Conservation (phyloP, 225 moss, liverwort and hornwort species). For the Thuidium tamariscinum region DNA sequence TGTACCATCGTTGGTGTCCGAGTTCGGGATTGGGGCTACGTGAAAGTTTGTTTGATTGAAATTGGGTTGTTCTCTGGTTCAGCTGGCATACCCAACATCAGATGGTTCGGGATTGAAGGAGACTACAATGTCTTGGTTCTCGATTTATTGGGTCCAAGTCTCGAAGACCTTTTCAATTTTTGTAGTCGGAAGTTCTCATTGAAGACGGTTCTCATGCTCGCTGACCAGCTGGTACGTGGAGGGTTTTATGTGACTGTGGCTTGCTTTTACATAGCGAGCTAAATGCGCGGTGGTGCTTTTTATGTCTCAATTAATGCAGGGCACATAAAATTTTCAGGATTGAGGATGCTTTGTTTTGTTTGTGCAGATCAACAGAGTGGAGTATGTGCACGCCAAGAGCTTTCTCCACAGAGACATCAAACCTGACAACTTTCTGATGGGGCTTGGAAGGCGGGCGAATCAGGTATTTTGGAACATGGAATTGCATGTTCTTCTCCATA, state of each 20-base stretch:
- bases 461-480: slow-evolving; percentile 35
- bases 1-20: background rate
- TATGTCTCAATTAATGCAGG: background rate
- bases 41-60: background rate
- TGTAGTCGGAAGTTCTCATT: slow-evolving; percentile 81
- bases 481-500: background rate
- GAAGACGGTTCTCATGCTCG: slow-evolving; percentile 96
- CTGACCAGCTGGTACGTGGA: slow-evolving; percentile 69
- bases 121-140: slow-evolving; percentile 95
- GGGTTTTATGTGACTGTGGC: background rate
- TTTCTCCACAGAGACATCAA: slow-evolving; percentile 95
- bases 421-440: slow-evolving; percentile 93
- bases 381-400: slow-evolving; percentile 89
- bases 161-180: slow-evolving; percentile 88
- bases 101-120: slow-evolving; percentile 98
- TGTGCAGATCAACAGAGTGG: slow-evolving; percentile 75
- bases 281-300: background rate
- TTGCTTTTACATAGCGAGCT: background rate
- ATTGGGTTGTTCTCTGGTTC: background rate
- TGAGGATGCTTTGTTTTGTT: background rate
- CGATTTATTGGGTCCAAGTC: slow-evolving; percentile 89
- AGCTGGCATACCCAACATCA: slow-evolving; percentile 98
- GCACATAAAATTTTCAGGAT: background rate
- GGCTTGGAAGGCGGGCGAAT: slow-evolving; percentile 90
- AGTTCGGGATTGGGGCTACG: background rate